Evolutionary conservation across 768 basidiomycete genomes (phyloP), one percentile per base, ranked within the genome.

Genomic region (Boletus pseudo-olivaceus): DNA sequence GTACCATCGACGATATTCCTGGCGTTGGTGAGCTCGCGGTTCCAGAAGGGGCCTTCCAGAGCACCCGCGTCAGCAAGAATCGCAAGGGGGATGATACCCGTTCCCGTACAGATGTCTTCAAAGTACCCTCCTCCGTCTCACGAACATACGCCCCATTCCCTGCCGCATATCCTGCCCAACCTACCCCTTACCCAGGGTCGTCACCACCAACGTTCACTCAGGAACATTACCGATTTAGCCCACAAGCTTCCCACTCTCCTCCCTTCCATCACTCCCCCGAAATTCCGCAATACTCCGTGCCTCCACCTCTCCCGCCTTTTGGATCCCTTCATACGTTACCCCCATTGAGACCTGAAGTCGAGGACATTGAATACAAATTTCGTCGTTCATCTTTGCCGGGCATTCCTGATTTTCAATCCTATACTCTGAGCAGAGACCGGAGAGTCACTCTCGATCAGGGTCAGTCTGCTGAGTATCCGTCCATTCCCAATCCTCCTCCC

Each of bases 1-100:
- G 80, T 42, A 86, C 84, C 5, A 82, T 92, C 47, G 88, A 91
- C 57, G 82, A 87, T 57, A 75, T 88, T 62, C 76, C 76, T 12
- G 70, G 70, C 23, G 76, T 91, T 14, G 75, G 77, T 33, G 81
- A 82, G 51, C 73, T 90, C 45, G 68, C 73, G n/a, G 82, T 90
- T 0, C 87, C 89, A 2, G 78, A 83, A 1, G 84, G 82, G 12
- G 68, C 82, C 47, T 90, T 88, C 71, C 82, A 80, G 62, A 87
- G 83, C 65, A 84, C 84, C n/a, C 77, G 83, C 49, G 72, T 82
- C 19, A 75, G 71, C 58, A 84, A 84, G 64, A 76, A 69, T 57
- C 65, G 66, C 50, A 80, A 78, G 61, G 63, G 67, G 1, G 78
- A 83, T 39, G 75, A 81, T 44, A 17, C 60, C 10, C 65, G 71